Conservation (phyloP, 768 basidiomycete genomes). For the Cubamyces sp. region DNA sequence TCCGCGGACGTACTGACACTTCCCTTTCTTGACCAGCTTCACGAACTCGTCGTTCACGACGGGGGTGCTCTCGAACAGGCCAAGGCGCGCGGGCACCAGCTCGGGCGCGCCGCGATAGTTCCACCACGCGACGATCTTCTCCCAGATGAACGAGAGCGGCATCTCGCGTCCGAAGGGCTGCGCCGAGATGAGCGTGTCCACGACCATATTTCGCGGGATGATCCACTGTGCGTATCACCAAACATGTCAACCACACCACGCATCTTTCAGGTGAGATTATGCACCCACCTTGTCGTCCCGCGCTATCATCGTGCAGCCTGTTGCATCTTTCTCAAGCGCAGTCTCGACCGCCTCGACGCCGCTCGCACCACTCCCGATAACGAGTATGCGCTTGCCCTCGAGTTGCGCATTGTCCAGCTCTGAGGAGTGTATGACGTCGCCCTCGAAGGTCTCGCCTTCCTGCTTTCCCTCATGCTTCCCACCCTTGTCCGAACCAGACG, state of each 20-base stretch:
- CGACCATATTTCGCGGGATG: constrained; percentile 47
- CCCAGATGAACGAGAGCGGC: constrained; percentile 55
- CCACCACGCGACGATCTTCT: constrained; percentile 44
- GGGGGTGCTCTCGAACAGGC: constrained; percentile 53
- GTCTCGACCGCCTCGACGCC: constrained; percentile 52
- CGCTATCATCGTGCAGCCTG: constrained; percentile 42
- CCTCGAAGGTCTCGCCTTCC: constrained; percentile 38
- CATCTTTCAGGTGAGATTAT: neutral
- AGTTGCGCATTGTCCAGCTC: constrained; percentile 45
- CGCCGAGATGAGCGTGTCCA: constrained; percentile 51
- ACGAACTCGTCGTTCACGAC: constrained; percentile 59
- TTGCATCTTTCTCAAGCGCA: constrained; percentile 39
- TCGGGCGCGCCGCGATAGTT: constrained; percentile 52
- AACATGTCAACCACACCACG: neutral
- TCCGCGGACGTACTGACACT: constrained; percentile 52
- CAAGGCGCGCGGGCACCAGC: constrained; percentile 44
- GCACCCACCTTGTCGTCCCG: constrained; percentile 42
- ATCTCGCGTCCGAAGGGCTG: constrained; percentile 59
- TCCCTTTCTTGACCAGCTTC: constrained; percentile 44
- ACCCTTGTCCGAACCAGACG: constrained; percentile 23
- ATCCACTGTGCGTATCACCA: constrained; percentile 44
- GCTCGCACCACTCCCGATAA: constrained; percentile 58
- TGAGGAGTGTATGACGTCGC: constrained; percentile 51
- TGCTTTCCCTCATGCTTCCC: constrained; percentile 26
- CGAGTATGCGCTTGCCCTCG: constrained; percentile 46